Evolutionary conservation across 2,329 filamentous ascomycete species (phyloP), one percentile per base, ranked within the genome.

Genomic region (Mollisia scopiformis): DNA sequence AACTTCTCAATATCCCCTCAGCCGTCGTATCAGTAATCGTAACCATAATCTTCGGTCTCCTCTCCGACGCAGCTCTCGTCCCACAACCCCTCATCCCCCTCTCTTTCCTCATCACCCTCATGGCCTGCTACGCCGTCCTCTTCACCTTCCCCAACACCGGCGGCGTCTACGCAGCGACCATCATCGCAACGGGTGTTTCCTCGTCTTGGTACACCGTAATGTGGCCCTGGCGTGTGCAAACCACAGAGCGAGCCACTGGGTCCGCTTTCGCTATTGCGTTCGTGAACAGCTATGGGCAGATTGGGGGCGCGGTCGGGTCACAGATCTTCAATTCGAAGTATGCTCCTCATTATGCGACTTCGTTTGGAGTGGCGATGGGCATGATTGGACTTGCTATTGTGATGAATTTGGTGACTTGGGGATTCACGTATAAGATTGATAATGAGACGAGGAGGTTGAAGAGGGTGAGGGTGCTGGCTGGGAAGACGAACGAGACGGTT

Each of bases 191-290:
- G 47, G 76, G 75, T 0, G 73, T 80, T 11, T 74, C 77, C 37
- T 39, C 37, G n/a, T 39, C 37, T n/a, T 39, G 37, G 37, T 83
- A 75, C 62, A 78, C 80, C 0, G 74, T 81, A 60, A 82, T 82
- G 80, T 80, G 80, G 80, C 80, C 80, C 11, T 82, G 80, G 80
- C 76, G 80, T 3, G 79, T 80, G 0, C 79, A 80, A 68, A 81
- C 78, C 2, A 81, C 76, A 0, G 74, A 72, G 47, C 65, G 77
- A 2, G 77, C 80, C 1, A 82, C 80, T 0, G 80, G 80, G 0
- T 81, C 80, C 0, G 80, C 80, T 1, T 82, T 82, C 66, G 75
- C 78, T 1, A 80, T 82, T 57, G 80, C 76, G 0, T 83, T 82
- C 56, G 79, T 80, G 54, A 82, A 81, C 62, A 79, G 76, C 58